Base-by-base conservation (phyloP, 2,329 filamentous ascomycete species). In the Pseudogymnoascus sp. region DNA sequence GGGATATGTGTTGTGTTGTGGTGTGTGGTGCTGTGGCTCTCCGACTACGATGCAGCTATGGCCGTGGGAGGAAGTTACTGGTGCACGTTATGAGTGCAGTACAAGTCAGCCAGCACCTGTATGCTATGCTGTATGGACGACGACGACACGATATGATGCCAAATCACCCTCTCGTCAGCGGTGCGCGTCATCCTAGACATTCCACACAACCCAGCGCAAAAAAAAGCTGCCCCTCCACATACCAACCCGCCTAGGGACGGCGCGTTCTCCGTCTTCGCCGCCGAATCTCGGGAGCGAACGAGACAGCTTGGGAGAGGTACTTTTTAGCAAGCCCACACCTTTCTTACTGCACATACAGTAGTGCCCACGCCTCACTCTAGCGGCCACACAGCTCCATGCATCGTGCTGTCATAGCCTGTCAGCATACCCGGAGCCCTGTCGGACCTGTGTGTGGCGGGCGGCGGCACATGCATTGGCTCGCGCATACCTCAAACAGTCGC, bases 401-500 rank as follows among this genome's bases (percentile, higher is more conserved):
- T 48, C 42, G 42, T 48, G 42, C 42, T 48, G 42, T 48, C 42
- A 48, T 48, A 48, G 42, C 21, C 42, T 48, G 42, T 48, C 42
- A 48, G 42, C 42, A 29, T 48, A 48, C 42, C 42, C 21, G 21
- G 42, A 48, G 42, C 42, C 42, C 21, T 48, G 42, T 48, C 42
- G 42, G 25, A 8, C 42, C 7, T 48, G 21, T 27, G 42, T 27
- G 21, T 48, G 42, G 42, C 27, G 40, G 21, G 21, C 40, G 40
- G 40, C 40, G 21, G 42, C 42, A 48, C 21, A 29, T 48, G 42
- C 42, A 48, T 48, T 29, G 42, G 42, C 12, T n/a, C 21, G 25
- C 42, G 42, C 21, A 48, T 29, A n/a, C 42, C 42, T 48, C 42
- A 48, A 48, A 48, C 42, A 48, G 42, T 48, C 42, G 42, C 39